Evolutionary conservation across 1,139 yeast genomes (phyloP).

Genomic region (Hemisphaericaspora lyxosophila): DNA sequence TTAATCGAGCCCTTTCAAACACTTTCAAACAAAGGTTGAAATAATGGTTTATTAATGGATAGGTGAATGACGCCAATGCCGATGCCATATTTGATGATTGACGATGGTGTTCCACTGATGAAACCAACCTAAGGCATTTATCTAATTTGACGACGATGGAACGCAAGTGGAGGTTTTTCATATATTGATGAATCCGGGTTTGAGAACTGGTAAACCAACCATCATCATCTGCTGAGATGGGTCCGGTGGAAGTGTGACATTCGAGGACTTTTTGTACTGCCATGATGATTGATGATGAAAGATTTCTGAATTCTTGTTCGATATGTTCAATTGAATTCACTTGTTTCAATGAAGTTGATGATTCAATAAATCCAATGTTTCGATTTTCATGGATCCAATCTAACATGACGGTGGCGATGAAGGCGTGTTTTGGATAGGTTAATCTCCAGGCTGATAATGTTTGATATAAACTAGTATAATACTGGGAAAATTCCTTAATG

Average conservation of each 20-base stretch:
- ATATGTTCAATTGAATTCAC: constrained; percentile 33
- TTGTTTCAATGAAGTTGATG: constrained; percentile 24
- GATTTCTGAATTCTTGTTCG: constrained; percentile 48
- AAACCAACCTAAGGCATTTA: constrained; percentile 18
- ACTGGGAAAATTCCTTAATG: constrained; percentile 22
- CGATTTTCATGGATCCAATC: constrained; percentile 33
- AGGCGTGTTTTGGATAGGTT: constrained; percentile 28
- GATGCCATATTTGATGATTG: constrained; percentile 36
- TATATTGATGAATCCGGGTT: constrained; percentile 36
- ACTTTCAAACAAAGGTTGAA: constrained; percentile 42
- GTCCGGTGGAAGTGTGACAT: constrained; percentile 27
- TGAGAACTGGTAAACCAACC: constrained; percentile 63
- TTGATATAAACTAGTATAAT: constrained; percentile 18
- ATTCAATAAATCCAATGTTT: constrained; percentile 19
- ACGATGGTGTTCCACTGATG: constrained; percentile 33
- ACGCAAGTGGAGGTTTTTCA: constrained; percentile 28
- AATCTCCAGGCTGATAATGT: constrained; percentile 30
- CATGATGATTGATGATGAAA: constrained; percentile 63
- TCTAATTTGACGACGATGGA: constrained; percentile 27
- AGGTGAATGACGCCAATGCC: constrained; percentile 51
- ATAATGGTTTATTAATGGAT: constrained; percentile 60
- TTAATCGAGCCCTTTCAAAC: constrained; percentile 40
- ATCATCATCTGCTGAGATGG: constrained; percentile 54
- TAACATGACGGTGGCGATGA: constrained; percentile 47
- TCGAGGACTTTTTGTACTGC: constrained; percentile 60